phyloP scores from a whole-genome alignment of 1,139 yeast genomes.

The Hyphopichia buzzinii region DNA sequence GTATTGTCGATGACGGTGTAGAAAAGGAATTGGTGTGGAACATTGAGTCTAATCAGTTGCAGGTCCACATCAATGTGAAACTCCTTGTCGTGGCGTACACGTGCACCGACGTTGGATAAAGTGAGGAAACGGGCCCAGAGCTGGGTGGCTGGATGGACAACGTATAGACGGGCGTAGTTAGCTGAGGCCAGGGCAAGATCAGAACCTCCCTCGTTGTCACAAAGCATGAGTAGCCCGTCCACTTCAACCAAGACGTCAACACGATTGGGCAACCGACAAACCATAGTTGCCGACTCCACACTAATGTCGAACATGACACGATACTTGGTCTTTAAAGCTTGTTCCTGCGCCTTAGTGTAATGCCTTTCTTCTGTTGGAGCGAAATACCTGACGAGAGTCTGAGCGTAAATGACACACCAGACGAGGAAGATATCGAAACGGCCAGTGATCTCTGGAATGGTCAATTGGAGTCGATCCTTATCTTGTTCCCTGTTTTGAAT shows the following conservation, averaged over 20 bases:
- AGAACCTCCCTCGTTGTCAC: constrained; percentile 25
- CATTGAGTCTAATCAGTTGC: constrained; percentile 30
- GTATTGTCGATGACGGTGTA: constrained; percentile 67
- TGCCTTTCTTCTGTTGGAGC: constrained; percentile 33
- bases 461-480: constrained; percentile 25
- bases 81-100: constrained; percentile 18
- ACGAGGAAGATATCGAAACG: constrained; percentile 41
- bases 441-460: constrained; percentile 39
- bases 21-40: constrained; percentile 64
- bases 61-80: constrained; percentile 22
- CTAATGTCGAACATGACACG: constrained; percentile 32
- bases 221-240: constrained; percentile 25
- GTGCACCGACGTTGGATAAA: constrained; percentile 44
- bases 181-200: constrained; percentile 5
- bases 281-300: constrained; percentile 43
- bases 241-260: constrained; percentile 54
- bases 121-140: constrained; percentile 43
- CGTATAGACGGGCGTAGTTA: constrained; percentile 43
- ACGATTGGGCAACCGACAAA: constrained; percentile 48
- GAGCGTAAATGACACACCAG: constrained; percentile 45
- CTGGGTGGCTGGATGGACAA: constrained; percentile 53
- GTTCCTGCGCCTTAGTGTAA: constrained; percentile 27
- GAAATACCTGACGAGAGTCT: constrained; percentile 32
- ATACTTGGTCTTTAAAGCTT: constrained; percentile 18
- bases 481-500: constrained; percentile 24